Conservation (phyloP, 768 basidiomycete species). For the Lentinula edodes region DNA sequence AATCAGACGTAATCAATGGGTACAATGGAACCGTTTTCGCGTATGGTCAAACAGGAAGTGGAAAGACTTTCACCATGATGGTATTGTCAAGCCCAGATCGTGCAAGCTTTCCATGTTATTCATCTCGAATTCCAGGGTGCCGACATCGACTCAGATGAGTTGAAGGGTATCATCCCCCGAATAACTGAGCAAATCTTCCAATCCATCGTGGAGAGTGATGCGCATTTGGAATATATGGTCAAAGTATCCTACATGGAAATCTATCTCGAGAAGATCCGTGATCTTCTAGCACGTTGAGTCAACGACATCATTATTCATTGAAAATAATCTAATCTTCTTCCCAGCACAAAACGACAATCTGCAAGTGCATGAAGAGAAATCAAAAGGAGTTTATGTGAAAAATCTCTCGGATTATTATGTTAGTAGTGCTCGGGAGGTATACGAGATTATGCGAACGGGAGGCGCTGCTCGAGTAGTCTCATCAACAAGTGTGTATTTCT, state of each 20-base stretch:
- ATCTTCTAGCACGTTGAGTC: conserved; percentile 85
- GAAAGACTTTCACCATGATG: conserved; percentile 99
- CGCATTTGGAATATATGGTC: conserved; percentile 95
- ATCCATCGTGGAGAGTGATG: conserved; percentile 92
- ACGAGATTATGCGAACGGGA: conserved; percentile 98
- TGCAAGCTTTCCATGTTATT: conserved; percentile 10
- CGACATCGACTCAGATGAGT: conserved; percentile 89
- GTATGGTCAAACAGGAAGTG: conserved; percentile 83
- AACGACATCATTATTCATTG: background rate
- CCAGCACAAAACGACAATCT: conserved; percentile 95
- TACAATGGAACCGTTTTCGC: conserved; percentile 97
- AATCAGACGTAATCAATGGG: conserved; percentile 90
- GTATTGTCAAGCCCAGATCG: conserved; percentile 28
- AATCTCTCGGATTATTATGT: conserved; percentile 97
- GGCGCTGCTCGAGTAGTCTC: conserved; percentile 88
- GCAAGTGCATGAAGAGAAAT: conserved; percentile 98
- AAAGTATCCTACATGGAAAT: conserved; percentile 99
- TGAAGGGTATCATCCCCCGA: conserved; percentile 95
- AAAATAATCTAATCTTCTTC: conserved; percentile 7
- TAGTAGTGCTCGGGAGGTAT: conserved; percentile 90
- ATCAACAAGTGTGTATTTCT: conserved; percentile 71
- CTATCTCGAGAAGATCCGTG: conserved; percentile 92
- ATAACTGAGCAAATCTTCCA: conserved; percentile 99
- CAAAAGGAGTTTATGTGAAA: conserved; percentile 96
- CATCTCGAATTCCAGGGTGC: conserved; percentile 60